These are phyloP conservation scores for Bruguiera sexangula DNA, from an alignment of 345 rosid genomes.

Conservation along the genomic window DNA sequence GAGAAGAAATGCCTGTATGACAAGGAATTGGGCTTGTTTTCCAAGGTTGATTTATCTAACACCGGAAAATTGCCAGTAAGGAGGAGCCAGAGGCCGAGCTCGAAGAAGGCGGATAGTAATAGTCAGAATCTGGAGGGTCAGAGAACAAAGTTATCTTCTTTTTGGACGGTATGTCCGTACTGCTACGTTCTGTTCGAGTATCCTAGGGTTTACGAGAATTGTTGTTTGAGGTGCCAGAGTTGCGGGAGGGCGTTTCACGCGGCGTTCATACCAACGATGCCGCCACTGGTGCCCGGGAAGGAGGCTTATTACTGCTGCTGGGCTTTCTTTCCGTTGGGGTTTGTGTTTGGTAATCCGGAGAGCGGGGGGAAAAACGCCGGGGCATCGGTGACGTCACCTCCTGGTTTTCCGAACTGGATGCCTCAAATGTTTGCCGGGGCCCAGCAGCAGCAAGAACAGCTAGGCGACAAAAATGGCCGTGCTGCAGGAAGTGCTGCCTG, in stretches of 20 bases:
- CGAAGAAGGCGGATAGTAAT: neutral
- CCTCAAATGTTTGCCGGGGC: slow-evolving; percentile 36
- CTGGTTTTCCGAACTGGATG: slow-evolving; percentile 25
- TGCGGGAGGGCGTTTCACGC: slow-evolving; percentile 82
- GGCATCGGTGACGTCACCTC: neutral
- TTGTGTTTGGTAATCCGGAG: slow-evolving; percentile 29
- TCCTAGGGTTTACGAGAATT: slow-evolving; percentile 69
- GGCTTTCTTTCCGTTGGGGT: slow-evolving; percentile 87
- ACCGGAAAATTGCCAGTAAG: slow-evolving; percentile 43
- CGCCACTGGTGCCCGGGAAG: slow-evolving; percentile 71
- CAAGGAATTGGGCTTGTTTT: slow-evolving; percentile 47
- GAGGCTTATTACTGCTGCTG: slow-evolving; percentile 88
- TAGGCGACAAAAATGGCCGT: neutral
- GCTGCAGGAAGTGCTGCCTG: neutral
- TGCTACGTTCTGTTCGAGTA: slow-evolving; percentile 80
- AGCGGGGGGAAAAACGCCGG: slow-evolving; percentile 20
- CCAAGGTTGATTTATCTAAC: slow-evolving; percentile 54
- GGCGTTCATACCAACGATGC: slow-evolving; percentile 47
- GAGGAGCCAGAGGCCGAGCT: slow-evolving; percentile 23
- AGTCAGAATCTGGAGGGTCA: slow-evolving; percentile 11
- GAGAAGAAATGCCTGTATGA: slow-evolving; percentile 60
- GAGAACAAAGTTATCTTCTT: slow-evolving; percentile 43
- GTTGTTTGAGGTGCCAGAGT: slow-evolving; percentile 73
- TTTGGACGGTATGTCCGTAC: slow-evolving; percentile 95
- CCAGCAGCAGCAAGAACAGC: slow-evolving; percentile 2